These are phyloP conservation scores for Lentinula guzmanii DNA, from an alignment of 768 basidiomycete species.

Conservation along the genomic window DNA sequence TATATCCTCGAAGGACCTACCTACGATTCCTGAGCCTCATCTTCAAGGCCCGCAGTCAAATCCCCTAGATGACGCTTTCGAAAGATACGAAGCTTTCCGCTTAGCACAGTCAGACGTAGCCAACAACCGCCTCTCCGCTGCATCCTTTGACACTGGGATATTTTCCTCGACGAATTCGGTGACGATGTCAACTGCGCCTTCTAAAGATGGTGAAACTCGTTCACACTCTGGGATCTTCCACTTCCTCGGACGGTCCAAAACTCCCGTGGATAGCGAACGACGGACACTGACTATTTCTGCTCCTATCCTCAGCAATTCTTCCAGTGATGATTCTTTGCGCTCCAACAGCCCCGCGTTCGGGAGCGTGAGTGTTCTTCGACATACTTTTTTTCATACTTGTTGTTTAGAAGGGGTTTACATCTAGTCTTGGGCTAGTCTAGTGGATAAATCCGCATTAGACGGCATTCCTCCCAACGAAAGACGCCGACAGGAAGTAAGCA, in stretches of 20 bases:
- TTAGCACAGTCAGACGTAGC: constrained; percentile 36
- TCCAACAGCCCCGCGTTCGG: constrained; percentile 63
- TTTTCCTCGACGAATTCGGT: constrained; percentile 37
- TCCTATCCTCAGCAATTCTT: constrained; percentile 41
- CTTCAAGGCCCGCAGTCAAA: constrained; percentile 29
- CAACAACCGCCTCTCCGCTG: constrained; percentile 53
- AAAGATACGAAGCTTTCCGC: constrained; percentile 82
- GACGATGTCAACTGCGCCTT: constrained; percentile 19
- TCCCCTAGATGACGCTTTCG: constrained; percentile 78
- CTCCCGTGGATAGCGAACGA: constrained; percentile 41
- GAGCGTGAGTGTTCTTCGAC: constrained; percentile 35
- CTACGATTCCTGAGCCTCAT: constrained; percentile 38
- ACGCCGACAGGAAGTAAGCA: constrained; percentile 74
- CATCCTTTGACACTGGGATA: constrained; percentile 47
- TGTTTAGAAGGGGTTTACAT: not conserved
- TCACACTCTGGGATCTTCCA: constrained; percentile 49
- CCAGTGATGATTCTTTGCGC: constrained; percentile 23
- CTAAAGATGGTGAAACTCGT: constrained; percentile 26
- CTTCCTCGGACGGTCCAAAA: constrained; percentile 56
- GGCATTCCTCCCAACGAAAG: constrained; percentile 76
- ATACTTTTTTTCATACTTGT: not conserved
- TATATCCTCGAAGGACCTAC: constrained; percentile 42
- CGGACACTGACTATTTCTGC: constrained; percentile 58
- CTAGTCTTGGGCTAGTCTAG: constrained; percentile 89
- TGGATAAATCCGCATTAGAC: constrained; percentile 78